Conservation (phyloP, 208 protist species). For the Angomonas deanei region DNA sequence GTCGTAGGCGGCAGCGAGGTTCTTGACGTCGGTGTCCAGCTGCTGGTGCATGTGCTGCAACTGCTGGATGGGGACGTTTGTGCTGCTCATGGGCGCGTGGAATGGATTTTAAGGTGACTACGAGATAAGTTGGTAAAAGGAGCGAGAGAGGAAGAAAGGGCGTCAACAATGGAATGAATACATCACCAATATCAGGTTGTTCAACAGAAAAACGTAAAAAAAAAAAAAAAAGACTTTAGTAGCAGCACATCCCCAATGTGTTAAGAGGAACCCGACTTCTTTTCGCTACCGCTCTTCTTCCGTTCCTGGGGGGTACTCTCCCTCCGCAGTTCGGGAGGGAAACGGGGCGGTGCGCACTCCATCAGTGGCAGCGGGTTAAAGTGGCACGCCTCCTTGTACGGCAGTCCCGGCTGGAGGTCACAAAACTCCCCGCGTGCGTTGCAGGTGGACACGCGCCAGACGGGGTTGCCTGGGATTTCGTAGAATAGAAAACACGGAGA, state of each 20-base stretch:
- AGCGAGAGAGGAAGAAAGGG: neutral
- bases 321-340: neutral
- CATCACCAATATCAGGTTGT: neutral
- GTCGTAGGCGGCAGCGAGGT: conserved; percentile 72
- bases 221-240: too few species aligned
- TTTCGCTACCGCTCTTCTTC: neutral
- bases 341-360: conserved; percentile 51
- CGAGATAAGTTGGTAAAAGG: too few species aligned
- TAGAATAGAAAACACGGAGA: conserved; percentile 75
- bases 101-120: too few species aligned
- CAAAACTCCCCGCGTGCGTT: conserved; percentile 74
- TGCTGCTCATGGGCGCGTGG: conserved; percentile 44
- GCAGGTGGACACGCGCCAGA: conserved; percentile 56
- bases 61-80: conserved; percentile 77
- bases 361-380: conserved; percentile 23
- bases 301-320: neutral
- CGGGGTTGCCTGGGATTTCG: conserved; percentile 55
- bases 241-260: too few species aligned
- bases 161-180: neutral
- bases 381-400: conserved; percentile 55
- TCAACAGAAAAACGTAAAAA: neutral
- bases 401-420: conserved; percentile 58
- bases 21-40: conserved; percentile 74
- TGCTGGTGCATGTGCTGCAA: conserved; percentile 86
- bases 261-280: neutral